phyloP scores from a whole-genome alignment of 2,329 filamentous ascomycete genomes.

The Monilinia laxa region DNA sequence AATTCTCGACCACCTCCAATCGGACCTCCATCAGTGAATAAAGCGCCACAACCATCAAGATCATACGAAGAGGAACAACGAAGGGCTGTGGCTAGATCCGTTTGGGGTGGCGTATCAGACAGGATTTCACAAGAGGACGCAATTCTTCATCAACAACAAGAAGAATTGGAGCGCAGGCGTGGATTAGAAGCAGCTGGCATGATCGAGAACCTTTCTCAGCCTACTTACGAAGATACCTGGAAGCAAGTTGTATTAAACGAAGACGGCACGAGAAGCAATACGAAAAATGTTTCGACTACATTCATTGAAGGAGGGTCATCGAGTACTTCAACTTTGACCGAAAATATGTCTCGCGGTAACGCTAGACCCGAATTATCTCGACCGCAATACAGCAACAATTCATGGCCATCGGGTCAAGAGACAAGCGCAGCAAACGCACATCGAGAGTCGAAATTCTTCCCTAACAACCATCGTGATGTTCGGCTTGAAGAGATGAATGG shows the following conservation, averaged over 20 bases:
- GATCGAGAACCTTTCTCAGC: slow-evolving; percentile 26
- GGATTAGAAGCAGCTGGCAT: slow-evolving; percentile 35
- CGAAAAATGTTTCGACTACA: slow-evolving; percentile 31
- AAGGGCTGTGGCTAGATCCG: slow-evolving; percentile 20
- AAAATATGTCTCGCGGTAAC: slow-evolving; percentile 21
- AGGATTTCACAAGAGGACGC: slow-evolving; percentile 35
- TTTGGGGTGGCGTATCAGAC: slow-evolving; percentile 35
- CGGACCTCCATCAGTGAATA: slow-evolving; percentile 33
- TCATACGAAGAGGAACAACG: slow-evolving; percentile 30
- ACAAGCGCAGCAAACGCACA: slow-evolving; percentile 45
- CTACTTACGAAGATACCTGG: slow-evolving; percentile 39
- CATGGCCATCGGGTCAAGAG: slow-evolving; percentile 36
- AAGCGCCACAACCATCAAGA: slow-evolving; percentile 28
- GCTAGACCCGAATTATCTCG: slow-evolving; percentile 29
- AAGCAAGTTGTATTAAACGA: slow-evolving; percentile 37
- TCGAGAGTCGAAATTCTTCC: slow-evolving; percentile 62
- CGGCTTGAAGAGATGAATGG: slow-evolving; percentile 43
- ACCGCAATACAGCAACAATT: slow-evolving; percentile 36
- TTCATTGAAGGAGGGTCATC: slow-evolving; percentile 30
- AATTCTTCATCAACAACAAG: slow-evolving; percentile 28
- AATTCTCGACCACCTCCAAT: slow-evolving; percentile 38
- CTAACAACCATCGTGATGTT: slow-evolving; percentile 46
- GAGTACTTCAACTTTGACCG: slow-evolving; percentile 29
- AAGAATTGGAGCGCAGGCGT: slow-evolving; percentile 32
- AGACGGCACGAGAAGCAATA: slow-evolving; percentile 36